Base-by-base conservation (phyloP, 108 stramenopile genomes). In the Cafeteria roenbergensis region DNA sequence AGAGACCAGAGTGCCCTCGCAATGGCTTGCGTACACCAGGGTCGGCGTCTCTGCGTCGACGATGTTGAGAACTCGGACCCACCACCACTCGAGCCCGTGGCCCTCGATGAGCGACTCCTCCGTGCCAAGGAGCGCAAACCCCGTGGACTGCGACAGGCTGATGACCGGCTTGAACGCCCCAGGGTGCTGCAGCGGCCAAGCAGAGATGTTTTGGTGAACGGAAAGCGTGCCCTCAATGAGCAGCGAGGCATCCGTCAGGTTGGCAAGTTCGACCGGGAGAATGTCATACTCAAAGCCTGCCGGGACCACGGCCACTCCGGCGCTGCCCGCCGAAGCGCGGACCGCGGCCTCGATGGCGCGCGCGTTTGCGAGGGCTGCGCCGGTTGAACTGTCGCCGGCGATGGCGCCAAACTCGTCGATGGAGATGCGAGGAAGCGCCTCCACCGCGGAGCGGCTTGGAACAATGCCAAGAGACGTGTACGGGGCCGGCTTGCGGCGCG, bases 41-140 rank as follows among this genome's bases (percentile, higher is more conserved):
- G 6, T 57, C 32, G 30, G 17, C 30, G 57, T 6, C 8, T 57
- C 9, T 38, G 12, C 42, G 27, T 30, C 34, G 55, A 25, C 22
- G 55, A 6, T n/a, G 6, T 28, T 56, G 14, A 57, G 48, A 48
- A 66, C 52, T 35, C 55, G 26, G 25, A n/a, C 35, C 27, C 65
- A 48, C 65, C 65, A 66, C 65, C 65, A 66, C 34, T 54, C 8
- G 26, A 30, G 8, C 25, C 65, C 65, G n/a, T 66, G 50, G 22
- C 65, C 65, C 4, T 66, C 51, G 34, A 66, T 36, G 57, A 17
- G 17, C 12, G 12, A 57, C 32, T 57, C 8, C 14, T 33, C 32
- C 30, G 17, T 57, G 14, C 32, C 57, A 33, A 57, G 12, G 12
- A 57, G 30, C 57, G 57, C 12, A 34, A 14, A 57, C 12, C 17